phyloP scores from a whole-genome alignment of 2,329 filamentous ascomycete species.

The Colletotrichum coccodes region DNA sequence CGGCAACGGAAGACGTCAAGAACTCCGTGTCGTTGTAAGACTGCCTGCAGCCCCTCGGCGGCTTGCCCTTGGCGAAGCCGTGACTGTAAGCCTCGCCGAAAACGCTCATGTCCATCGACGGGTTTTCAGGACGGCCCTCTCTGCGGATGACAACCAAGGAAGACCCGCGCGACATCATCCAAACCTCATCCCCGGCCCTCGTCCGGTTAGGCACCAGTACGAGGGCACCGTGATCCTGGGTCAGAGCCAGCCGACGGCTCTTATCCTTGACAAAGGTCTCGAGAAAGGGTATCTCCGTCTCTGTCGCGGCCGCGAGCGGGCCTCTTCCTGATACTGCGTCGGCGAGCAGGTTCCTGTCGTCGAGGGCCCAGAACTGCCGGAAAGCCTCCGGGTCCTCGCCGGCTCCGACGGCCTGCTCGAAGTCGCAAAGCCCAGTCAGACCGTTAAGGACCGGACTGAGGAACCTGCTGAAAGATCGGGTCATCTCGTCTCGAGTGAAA shows the following conservation, averaged over 20 bases:
- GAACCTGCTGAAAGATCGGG: constrained; percentile 43
- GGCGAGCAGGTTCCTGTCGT: constrained; percentile 44
- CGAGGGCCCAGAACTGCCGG: constrained; percentile 47
- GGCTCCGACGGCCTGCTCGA: constrained; percentile 44
- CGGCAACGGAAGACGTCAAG: constrained; percentile 31
- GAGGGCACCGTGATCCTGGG: constrained; percentile 28
- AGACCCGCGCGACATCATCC: constrained; percentile 22
- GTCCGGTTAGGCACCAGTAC: constrained; percentile 25
- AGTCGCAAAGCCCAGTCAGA: constrained; percentile 45
- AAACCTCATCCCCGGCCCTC: constrained; percentile 30
- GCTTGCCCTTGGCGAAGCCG: constrained; percentile 7
- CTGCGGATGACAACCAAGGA: constrained; percentile 18
- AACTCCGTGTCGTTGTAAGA: constrained; percentile 27
- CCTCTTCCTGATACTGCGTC: constrained; percentile 43
- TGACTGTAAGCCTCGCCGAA: constrained; percentile 29
- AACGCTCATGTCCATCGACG: constrained; percentile 10
- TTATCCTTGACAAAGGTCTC: constrained; percentile 28
- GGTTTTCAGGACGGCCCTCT: not conserved
- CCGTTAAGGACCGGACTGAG: constrained; percentile 46
- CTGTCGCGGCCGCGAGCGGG: constrained; percentile 35
- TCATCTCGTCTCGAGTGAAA: constrained; percentile 39
- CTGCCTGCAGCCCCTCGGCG: constrained; percentile 12
- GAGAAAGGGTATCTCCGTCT: constrained; percentile 37
- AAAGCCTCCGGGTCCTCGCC: constrained; percentile 45
- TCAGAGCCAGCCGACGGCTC: constrained; percentile 26